These are phyloP conservation scores for Metschnikowia orientalis DNA, from an alignment of 805 yeast species.

Conservation along the genomic window DNA sequence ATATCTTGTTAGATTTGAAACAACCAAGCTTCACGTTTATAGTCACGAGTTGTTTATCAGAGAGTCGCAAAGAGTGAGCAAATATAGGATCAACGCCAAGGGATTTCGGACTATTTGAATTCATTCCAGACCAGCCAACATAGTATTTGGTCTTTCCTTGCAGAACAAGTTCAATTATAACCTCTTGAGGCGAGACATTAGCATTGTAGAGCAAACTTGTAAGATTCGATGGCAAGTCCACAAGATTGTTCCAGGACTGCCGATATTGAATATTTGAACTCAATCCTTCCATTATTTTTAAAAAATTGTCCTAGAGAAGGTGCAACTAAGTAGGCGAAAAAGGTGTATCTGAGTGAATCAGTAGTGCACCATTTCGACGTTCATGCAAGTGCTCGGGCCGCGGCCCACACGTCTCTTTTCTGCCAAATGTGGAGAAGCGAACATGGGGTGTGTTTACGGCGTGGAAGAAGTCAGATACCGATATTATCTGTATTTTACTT, in stretches of 20 bases:
- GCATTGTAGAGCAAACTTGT: constrained; percentile 46
- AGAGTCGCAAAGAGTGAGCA: constrained; percentile 48
- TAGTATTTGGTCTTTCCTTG: constrained; percentile 27
- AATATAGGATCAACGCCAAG: constrained; percentile 67
- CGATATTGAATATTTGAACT: constrained; percentile 26
- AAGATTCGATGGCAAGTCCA: constrained; percentile 50
- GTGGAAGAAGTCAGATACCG: too few relatives aligned
- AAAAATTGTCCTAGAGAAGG: not conserved
- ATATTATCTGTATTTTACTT: too few relatives aligned
- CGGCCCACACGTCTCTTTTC: not conserved
- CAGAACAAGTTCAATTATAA: constrained; percentile 46
- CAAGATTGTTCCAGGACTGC: constrained; percentile 45
- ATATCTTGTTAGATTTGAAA: constrained; percentile 56
- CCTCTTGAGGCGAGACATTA: constrained; percentile 53
- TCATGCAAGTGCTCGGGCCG: constrained; percentile 8
- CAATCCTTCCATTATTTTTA: constrained; percentile 32
- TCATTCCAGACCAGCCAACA: constrained; percentile 68
- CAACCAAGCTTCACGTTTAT: constrained; percentile 45
- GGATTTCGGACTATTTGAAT: constrained; percentile 25
- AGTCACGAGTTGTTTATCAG: constrained; percentile 35
- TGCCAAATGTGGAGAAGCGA: constrained; percentile 4
- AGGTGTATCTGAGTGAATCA: not conserved
- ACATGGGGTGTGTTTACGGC: too few relatives aligned
- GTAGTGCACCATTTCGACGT: constrained; percentile 3
- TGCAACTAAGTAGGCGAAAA: not conserved